Base-by-base conservation (phyloP, 768 basidiomycete genomes). In the Chlorophyllum brunneum region DNA sequence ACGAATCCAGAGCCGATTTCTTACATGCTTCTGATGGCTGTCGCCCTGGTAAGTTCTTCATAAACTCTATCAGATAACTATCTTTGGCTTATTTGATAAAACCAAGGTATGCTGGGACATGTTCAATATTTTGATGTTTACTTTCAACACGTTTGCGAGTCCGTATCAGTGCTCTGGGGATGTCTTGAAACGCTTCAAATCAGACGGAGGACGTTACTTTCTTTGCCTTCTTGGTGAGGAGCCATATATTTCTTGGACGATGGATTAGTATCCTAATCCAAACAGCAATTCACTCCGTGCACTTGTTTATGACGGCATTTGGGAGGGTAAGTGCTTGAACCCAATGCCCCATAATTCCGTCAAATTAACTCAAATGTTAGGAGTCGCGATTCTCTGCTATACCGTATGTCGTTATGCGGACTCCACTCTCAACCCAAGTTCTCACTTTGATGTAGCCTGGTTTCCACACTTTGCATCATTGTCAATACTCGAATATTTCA, bases 401-500 rank as follows among this genome's bases (percentile, higher is more conserved):
- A 5, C 45, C 45, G 31, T 47, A 22, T 23, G 41, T 24, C 5
- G 26, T 11, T n/a, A 23, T 4, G 7, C 22, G 13, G 11, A 23
- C 1, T 13, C 5, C 6, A 16, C 18, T 26, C 3, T 11, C 27
- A 3, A n/a, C 20, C 5, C 31, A 3, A 16, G 5, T 10, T 11
- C 33, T 22, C 20, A 20, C 20, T 6, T 30, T 7, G 11, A n/a
- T 20, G 10, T n/a, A 47, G 45, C 3, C 20, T 47, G 2, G 16
- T 34, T 15, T 33, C 18, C 3, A 31, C 30, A 5, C 31, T 34
- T 16, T 4, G 18, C 20, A 29, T 20, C 8, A 33, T 47, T 13
- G 34, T 47, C 31, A 47, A 47, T 23, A 5, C 31, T 34, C 45
- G 45, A 34, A 47, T 47, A 8, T 47, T 47, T 20, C 45, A 47